Evolutionary conservation across 1,284 basidiomycete genomes (phyloP).

Genomic region (Cystobasidium sp.): DNA sequence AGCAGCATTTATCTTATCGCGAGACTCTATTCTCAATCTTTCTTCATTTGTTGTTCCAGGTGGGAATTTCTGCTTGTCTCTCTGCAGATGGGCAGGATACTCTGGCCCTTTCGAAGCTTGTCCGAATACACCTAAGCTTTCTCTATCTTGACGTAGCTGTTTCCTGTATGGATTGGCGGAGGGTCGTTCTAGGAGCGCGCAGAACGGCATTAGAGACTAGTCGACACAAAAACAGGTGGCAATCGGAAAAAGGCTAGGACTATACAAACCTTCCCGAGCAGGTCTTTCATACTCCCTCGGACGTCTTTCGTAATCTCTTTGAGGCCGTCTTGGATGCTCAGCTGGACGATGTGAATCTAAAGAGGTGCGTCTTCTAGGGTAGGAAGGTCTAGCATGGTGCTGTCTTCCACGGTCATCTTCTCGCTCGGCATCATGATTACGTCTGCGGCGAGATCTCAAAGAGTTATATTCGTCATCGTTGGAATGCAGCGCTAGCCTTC

Average conservation of each 20-base stretch:
- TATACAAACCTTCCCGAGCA: not conserved
- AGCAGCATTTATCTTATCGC: conserved; percentile 28
- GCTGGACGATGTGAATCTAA: not conserved
- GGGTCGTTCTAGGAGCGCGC: not conserved
- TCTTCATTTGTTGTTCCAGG: conserved; percentile 3
- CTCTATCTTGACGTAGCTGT: conserved; percentile 4
- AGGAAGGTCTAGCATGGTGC: conserved; percentile 7
- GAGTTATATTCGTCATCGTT: not conserved
- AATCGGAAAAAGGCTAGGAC: not conserved
- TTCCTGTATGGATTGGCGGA: conserved; percentile 17
- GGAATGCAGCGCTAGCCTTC: conserved; percentile 18
- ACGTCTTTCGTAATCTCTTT: conserved; percentile 1
- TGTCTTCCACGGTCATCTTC: conserved; percentile 5
- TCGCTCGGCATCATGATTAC: not conserved
- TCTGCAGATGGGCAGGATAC: not conserved
- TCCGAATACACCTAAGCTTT: conserved; percentile 4
- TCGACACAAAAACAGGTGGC: not conserved
- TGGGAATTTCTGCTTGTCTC: not conserved
- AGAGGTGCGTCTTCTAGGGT: not conserved
- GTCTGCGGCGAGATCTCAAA: not conserved
- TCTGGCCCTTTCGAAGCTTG: not conserved
- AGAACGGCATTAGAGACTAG: not conserved
- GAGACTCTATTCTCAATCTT: conserved; percentile 12
- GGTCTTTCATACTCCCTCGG: conserved; percentile 3
- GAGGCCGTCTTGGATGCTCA: conserved; percentile 1